These are phyloP conservation scores for Suillus bovinus DNA, from an alignment of 768 basidiomycete genomes.

Conservation along the genomic window DNA sequence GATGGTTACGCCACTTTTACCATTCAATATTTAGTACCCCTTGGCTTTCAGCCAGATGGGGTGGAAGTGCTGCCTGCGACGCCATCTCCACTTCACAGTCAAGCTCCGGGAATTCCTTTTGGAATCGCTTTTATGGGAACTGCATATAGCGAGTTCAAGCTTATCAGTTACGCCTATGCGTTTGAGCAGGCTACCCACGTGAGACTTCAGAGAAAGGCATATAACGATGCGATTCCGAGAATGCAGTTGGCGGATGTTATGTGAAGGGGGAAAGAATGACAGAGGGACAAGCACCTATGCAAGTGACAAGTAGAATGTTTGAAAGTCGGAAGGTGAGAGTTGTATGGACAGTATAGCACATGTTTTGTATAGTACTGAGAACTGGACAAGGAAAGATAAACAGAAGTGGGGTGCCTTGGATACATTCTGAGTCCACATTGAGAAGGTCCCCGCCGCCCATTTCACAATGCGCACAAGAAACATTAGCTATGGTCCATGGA, in stretches of 20 bases:
- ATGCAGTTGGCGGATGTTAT: slow-evolving; percentile 48
- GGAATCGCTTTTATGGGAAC: slow-evolving; percentile 47
- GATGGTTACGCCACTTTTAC: not conserved
- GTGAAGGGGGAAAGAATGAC: too few species aligned
- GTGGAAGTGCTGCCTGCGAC: slow-evolving; percentile 28
- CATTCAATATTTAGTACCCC: slow-evolving; percentile 42
- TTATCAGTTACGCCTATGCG: slow-evolving; percentile 46
- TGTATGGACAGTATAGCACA: too few species aligned
- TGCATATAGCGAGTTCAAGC: slow-evolving; percentile 44
- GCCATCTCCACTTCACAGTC: slow-evolving; percentile 36
- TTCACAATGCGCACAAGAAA: too few species aligned
- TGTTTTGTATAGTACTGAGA: too few species aligned
- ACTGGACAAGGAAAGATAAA: too few species aligned
- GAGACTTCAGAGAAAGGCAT: slow-evolving; percentile 48
- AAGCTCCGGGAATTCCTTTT: slow-evolving; percentile 41
- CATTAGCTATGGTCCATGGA: too few species aligned
- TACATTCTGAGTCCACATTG: too few species aligned
- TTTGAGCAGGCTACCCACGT: slow-evolving; percentile 59
- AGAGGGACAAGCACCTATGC: too few species aligned
- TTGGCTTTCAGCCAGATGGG: slow-evolving; percentile 39
- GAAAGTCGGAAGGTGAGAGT: too few species aligned
- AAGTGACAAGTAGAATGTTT: too few species aligned
- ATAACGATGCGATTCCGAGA: slow-evolving; percentile 53
- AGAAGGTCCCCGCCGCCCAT: too few species aligned
- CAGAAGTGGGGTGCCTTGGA: too few species aligned